Conservation (phyloP, 2,329 filamentous ascomycete genomes). For the Cercospora beticola region DNA sequence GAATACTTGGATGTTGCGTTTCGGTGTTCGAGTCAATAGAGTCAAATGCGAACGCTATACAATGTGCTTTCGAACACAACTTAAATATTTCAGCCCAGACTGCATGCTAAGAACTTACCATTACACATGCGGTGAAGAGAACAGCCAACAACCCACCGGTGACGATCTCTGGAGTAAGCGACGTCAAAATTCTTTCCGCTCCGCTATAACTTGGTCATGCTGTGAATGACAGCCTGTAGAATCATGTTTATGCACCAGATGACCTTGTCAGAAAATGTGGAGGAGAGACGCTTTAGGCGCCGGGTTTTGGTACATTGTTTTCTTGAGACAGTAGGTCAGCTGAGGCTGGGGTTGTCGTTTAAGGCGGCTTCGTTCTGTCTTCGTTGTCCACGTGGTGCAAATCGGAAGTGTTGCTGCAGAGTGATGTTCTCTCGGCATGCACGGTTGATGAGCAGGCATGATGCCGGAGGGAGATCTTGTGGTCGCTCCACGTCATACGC, state of each 20-base stretch:
- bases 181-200: neutral
- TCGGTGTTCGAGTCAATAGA: neutral
- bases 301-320: neutral
- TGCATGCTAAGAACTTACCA: neutral
- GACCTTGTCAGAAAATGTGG: neutral
- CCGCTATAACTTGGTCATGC: neutral
- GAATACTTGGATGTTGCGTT: neutral
- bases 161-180: neutral
- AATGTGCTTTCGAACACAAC: neutral
- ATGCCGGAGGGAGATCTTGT: neutral
- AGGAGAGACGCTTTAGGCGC: neutral
- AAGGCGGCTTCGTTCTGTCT: neutral
- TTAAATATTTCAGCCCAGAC: neutral
- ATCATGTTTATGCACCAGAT: neutral
- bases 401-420: constrained; percentile 5
- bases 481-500: constrained; percentile 2
- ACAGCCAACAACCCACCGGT: neutral
- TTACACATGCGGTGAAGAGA: neutral
- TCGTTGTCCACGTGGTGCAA: constrained; percentile 3
- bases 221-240: neutral
- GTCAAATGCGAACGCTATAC: neutral
- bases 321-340: neutral
- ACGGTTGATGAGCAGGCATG: neutral
- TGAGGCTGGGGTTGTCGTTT: neutral
- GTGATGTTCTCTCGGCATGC: neutral